Percentiles rank a stretch among this genome's conserved stretches.
These are phyloP conservation scores for Chloranthus sessilifolius DNA, from an alignment of 164 flowering plant genomes.

Conservation along the genomic window DNA sequence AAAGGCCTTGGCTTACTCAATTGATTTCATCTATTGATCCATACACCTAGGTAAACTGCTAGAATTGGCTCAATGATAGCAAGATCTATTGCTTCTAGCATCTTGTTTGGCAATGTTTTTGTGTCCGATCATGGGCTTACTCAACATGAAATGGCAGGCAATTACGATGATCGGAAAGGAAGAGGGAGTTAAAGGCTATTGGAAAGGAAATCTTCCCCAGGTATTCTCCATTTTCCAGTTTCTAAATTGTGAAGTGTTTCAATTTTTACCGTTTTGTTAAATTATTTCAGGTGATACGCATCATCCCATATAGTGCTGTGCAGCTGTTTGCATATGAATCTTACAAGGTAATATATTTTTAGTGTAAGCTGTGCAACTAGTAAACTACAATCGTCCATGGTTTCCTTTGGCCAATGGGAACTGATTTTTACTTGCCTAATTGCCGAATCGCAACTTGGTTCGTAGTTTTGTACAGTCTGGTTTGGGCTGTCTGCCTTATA, in stretches of 20 bases:
- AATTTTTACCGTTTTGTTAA: neutral
- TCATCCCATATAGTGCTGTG: constrained; percentile 91
- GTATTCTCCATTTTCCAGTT: constrained; percentile 26
- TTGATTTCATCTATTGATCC: too few species aligned
- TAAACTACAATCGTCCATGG: neutral
- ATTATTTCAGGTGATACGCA: constrained; percentile 59
- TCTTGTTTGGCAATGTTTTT: neutral
- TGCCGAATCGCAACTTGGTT: too few species aligned
- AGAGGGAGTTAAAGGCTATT: constrained; percentile 90
- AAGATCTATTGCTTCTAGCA: neutral
- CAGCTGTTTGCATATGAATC: constrained; percentile 90
- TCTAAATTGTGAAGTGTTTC: neutral
- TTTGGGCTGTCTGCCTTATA: too few species aligned
- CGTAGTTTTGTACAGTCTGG: too few species aligned
- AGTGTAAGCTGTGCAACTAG: neutral
- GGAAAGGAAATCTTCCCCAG: constrained; percentile 99
- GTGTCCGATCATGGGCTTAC: neutral
- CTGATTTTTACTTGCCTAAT: neutral
- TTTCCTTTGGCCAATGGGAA: neutral
- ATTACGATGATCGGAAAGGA: constrained; percentile 64
- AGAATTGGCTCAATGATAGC: too few species aligned
- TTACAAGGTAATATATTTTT: constrained; percentile 68
- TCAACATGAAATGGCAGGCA: constrained; percentile 42
- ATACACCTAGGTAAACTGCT: too few species aligned
- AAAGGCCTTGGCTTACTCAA: too few species aligned